Conservation (phyloP, 768 basidiomycete genomes). For the Tulasnella calospora region DNA sequence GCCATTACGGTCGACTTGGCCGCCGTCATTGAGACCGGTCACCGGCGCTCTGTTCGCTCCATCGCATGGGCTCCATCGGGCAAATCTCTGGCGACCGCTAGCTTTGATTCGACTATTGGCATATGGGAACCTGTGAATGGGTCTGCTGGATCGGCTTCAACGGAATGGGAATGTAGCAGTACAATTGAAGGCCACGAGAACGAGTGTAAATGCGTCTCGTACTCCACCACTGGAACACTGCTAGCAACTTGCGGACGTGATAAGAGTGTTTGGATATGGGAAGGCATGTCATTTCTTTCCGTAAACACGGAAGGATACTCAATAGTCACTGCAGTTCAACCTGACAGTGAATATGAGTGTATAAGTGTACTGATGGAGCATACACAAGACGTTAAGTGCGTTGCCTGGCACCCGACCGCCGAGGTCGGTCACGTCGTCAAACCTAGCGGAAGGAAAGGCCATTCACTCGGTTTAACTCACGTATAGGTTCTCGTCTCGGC, state of each 20-base stretch:
- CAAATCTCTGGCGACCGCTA: slow-evolving; percentile 78
- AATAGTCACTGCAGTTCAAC: slow-evolving; percentile 54
- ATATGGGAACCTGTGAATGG: slow-evolving; percentile 88
- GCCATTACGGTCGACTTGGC: slow-evolving; percentile 44
- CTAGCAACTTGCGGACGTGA: slow-evolving; percentile 94
- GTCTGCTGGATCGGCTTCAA: background rate
- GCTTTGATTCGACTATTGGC: slow-evolving; percentile 88
- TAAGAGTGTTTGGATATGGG: slow-evolving; percentile 99
- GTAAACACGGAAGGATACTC: slow-evolving; percentile 5
- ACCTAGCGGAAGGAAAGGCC: background rate
- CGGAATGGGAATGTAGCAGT: slow-evolving; percentile 82
- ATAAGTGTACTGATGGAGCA: slow-evolving; percentile 96
- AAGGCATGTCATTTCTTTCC: slow-evolving; percentile 49
- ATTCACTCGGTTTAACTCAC: slow-evolving; percentile 22
- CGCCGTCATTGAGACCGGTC: slow-evolving; percentile 72
- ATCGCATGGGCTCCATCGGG: slow-evolving; percentile 90
- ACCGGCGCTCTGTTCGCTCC: slow-evolving; percentile 79
- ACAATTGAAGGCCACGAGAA: slow-evolving; percentile 90
- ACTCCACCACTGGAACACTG: slow-evolving; percentile 66
- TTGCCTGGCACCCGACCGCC: slow-evolving; percentile 92
- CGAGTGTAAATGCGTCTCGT: slow-evolving; percentile 90
- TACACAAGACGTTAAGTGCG: slow-evolving; percentile 89
- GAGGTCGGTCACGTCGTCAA: slow-evolving; percentile 54
- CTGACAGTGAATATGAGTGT: slow-evolving; percentile 91
- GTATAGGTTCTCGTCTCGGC: slow-evolving; percentile 87